These are phyloP conservation scores for Gryganskiella cystojenkinii DNA, from an alignment of 192 early-diverging fungal species.

Conservation along the genomic window DNA sequence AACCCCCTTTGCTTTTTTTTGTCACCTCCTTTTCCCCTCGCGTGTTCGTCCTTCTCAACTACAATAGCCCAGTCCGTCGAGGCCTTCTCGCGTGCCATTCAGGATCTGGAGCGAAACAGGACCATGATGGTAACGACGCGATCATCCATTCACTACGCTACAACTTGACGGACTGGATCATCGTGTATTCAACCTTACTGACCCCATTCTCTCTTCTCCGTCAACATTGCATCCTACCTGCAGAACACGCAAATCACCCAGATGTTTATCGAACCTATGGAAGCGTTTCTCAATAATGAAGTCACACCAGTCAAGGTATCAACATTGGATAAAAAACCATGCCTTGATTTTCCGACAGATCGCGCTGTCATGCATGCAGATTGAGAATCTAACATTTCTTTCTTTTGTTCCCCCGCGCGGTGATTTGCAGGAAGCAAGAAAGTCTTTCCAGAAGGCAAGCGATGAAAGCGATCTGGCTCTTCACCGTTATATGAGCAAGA, in stretches of 20 bases:
- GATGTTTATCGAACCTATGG: constrained; percentile 78
- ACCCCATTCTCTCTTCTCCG: neutral
- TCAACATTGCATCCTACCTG: neutral
- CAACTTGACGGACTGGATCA: no score
- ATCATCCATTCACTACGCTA: no score
- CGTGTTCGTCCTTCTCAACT: neutral
- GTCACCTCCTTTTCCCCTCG: neutral
- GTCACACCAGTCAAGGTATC: constrained; percentile 65
- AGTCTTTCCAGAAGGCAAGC: constrained; percentile 68
- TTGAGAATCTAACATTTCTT: neutral
- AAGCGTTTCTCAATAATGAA: constrained; percentile 67
- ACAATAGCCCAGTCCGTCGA: constrained; percentile 57
- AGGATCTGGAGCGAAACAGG: constrained; percentile 65
- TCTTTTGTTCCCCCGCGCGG: no score
- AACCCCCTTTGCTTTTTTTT: neutral
- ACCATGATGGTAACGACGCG: constrained; percentile 68
- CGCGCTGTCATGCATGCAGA: neutral
- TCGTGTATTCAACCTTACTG: neutral
- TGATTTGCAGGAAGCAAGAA: constrained; percentile 67
- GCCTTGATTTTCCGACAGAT: neutral
- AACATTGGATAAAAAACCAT: constrained; percentile 2
- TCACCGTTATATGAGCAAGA: constrained; percentile 69
- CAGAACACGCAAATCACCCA: constrained; percentile 73
- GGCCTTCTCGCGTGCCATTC: constrained; percentile 63
- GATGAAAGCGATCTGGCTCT: constrained; percentile 71